These are phyloP conservation scores for Acidiella bohemica DNA, from an alignment of 495 filamentous ascomycete genomes.

Conservation along the genomic window DNA sequence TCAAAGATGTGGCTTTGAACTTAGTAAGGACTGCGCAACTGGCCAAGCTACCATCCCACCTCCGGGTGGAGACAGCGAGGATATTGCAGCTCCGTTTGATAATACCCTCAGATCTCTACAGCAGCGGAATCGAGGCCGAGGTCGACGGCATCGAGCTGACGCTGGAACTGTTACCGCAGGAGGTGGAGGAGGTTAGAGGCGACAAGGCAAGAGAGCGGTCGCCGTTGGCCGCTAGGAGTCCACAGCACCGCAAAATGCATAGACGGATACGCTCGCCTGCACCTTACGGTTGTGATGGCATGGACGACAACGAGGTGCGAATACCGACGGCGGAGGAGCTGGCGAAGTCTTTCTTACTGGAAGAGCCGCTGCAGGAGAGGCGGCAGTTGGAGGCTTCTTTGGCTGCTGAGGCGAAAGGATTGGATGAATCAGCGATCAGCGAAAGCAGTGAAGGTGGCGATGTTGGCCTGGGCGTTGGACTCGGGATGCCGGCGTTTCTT, in stretches of 20 bases:
- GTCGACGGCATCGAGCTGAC: slow-evolving; percentile 47
- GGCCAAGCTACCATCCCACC: slow-evolving; percentile 53
- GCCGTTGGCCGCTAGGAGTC: slow-evolving; percentile 6
- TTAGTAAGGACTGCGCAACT: slow-evolving; percentile 59
- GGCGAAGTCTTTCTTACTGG: slow-evolving; percentile 73
- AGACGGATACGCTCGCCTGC: slow-evolving; percentile 20
- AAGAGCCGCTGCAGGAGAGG: slow-evolving; percentile 63
- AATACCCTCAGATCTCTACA: slow-evolving; percentile 69
- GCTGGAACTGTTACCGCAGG: not conserved
- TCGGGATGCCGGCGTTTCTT: slow-evolving; percentile 70
- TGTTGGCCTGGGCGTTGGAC: slow-evolving; percentile 57
- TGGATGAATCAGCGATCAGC: slow-evolving; percentile 34
- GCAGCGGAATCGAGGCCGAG: slow-evolving; percentile 62
- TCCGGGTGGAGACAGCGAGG: slow-evolving; percentile 55
- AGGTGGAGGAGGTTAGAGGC: slow-evolving; percentile 11
- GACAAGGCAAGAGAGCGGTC: slow-evolving; percentile 1
- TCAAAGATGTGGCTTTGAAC: slow-evolving; percentile 61
- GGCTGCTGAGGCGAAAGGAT: slow-evolving; percentile 48
- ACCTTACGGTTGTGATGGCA: slow-evolving; percentile 26
- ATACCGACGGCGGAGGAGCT: slow-evolving; percentile 71
- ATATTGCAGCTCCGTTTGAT: slow-evolving; percentile 59
- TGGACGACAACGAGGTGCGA: slow-evolving; percentile 29
- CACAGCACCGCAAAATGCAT: slow-evolving; percentile 11
- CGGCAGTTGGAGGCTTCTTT: slow-evolving; percentile 65
- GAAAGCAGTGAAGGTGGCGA: slow-evolving; percentile 42